Evolutionary conservation across 176 grass and related monocot species (phyloP), one percentile per base, ranked within the genome.

Genomic region (Panicum miliaceum): DNA sequence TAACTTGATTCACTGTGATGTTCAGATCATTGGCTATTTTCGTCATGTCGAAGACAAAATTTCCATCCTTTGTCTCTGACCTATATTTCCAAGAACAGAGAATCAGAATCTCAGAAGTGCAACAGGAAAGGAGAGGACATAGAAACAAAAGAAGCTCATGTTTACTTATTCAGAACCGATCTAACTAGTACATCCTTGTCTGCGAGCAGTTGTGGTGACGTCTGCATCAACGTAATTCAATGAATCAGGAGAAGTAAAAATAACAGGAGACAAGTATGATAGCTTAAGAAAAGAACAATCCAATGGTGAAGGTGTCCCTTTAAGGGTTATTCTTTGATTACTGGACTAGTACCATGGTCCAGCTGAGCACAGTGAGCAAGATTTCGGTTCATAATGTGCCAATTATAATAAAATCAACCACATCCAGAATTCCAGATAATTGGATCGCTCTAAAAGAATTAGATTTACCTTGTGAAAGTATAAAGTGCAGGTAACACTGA

Each of bases 391-490:
- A 73, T 23, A 51, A 9, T 9, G 32, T 56, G 38, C 48, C 29
- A 64, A 35, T 32, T 60, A 77, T 20, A 73, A 32, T 7, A 63
- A 73, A 73, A 81, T 9, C 0, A n/a, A 47, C 41, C 32, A 6
- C 12, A 81, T 72, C 32, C 67, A 60, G 32, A 90, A 79, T 23
- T 77, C 51, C 50, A 67, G 59, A 83, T 66, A 8, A 72, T 23
- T 13, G 11, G 37, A 83, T 66, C 0, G 10, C 35, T 83, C 8
- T 73, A 61, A 3, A 78, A 86, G 54, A 23, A 19, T 37, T 67
- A 60, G 51, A 51, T 68, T 20, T 81, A 95, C 96, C 96, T 98
- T 98, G 67, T 98, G 93, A 86, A 98, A 98, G 82, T 92, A 86
- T 77, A 98, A 71, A 68, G 89, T 93, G 81, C 96, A 98, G 79